Evolutionary conservation across 106 monocot genomes (phyloP).

Genomic region (Alisma plantagoaquatica): DNA sequence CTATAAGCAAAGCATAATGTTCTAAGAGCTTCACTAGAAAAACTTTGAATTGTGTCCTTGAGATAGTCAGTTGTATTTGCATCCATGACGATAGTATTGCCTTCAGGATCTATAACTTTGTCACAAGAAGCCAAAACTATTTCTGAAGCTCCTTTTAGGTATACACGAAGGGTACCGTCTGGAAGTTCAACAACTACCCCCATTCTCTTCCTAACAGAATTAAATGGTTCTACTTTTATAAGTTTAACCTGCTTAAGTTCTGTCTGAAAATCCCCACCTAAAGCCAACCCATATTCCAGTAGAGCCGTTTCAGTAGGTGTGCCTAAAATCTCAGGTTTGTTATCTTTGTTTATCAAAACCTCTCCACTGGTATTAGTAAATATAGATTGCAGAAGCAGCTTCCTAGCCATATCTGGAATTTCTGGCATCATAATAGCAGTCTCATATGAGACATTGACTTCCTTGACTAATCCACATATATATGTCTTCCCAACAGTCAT

Average conservation of each 20-base stretch:
- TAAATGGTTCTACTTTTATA: conserved; percentile 67
- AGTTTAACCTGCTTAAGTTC: conserved; percentile 26
- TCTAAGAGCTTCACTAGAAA: conserved; percentile 57
- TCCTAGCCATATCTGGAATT: conserved; percentile 24
- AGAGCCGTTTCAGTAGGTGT: conserved; percentile 66
- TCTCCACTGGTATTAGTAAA: conserved; percentile 67
- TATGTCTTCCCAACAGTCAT: conserved; percentile 70
- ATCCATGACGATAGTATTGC: conserved; percentile 40
- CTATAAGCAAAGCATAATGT: conserved; percentile 66
- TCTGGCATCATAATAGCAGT: conserved; percentile 13
- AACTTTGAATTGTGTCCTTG: conserved; percentile 34
- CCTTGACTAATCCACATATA: conserved; percentile 42
- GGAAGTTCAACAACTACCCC: conserved; percentile 55
- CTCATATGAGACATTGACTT: conserved; percentile 22
- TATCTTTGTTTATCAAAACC: conserved; percentile 37
- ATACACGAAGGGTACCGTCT: conserved; percentile 33
- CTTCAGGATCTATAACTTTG: conserved; percentile 29
- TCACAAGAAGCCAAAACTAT: conserved; percentile 56
- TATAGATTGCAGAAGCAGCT: conserved; percentile 45
- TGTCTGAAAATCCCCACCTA: conserved; percentile 40
- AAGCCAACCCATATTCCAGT: conserved; percentile 47
- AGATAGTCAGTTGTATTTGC: conserved; percentile 24
- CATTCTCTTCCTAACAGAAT: conserved; percentile 67
- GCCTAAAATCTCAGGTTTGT: conserved; percentile 51
- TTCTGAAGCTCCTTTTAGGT: conserved; percentile 69